Base-by-base conservation (phyloP, 1,284 basidiomycete species). In the Blastosporella zonata region DNA sequence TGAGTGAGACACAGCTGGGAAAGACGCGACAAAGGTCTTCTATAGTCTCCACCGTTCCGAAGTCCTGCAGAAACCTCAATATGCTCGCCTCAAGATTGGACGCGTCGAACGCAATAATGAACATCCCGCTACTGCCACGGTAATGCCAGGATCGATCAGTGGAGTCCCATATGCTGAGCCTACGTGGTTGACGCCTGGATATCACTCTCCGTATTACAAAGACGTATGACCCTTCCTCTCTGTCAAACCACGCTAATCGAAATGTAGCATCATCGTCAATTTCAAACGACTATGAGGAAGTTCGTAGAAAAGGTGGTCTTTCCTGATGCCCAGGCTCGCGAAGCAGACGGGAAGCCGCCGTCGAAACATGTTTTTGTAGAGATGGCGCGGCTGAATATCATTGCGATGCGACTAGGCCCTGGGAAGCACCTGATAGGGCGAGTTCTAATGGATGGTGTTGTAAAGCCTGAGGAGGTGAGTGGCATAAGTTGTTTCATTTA, bases 371-470 rank as follows among this genome's bases (percentile, higher is more conserved):
- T 90, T 21, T 66, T 87, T 33, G 81, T 87, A 54, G 79, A 81
- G 60, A 86, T 90, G 84, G 78, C 81, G 80, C 80, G 78, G 52
- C 49, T 83, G 43, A 84, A 93, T 56, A 59, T 95, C 48, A 84
- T 91, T 63, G 88, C 91, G 2, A 97, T 97, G 93, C 83, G 93
- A 42, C 73, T 97, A 66, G 95, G 95, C 8, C 87, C 86, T 15
- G 87, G 87, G 18, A 84, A 84, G 59, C 93, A 97, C 62, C 72
- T 98, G 28, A 75, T 90, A 61, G 94, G 93, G 2, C 77, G 83
- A 22, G 81, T 77, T 22, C 75, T 97, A 12, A 88, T 94, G 77
- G 80, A 82, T 52, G 95, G 89, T 4, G 64, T 87, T 23, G 85
- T 97, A 53, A 87, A 83, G 60, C 90, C 91, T 6, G 94, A 97